These are phyloP conservation scores for Stagonosporopsis vannaccii DNA, from an alignment of 2,329 filamentous ascomycete species.

Conservation along the genomic window DNA sequence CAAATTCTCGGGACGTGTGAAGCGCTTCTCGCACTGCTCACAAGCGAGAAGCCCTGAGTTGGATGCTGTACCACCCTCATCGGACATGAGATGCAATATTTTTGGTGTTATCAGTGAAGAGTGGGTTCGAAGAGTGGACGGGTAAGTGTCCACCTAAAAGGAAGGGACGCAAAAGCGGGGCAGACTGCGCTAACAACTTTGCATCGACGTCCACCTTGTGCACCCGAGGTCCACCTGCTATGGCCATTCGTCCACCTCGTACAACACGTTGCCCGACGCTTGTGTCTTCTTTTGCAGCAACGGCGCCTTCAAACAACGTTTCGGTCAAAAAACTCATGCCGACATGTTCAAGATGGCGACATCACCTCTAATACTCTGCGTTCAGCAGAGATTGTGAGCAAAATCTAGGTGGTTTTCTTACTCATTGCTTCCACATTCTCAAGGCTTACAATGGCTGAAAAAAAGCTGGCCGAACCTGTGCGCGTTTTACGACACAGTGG, in stretches of 20 bases:
- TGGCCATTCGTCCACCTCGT: constrained; percentile 1
- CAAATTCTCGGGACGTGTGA: constrained; percentile 16
- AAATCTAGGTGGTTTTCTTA: background rate
- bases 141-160: background rate
- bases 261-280: background rate
- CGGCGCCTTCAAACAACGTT: no score
- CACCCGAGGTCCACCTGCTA: no score
- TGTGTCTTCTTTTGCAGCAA: background rate
- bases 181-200: background rate
- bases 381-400: no score
- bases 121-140: background rate
- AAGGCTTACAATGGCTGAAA: background rate
- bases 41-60: background rate
- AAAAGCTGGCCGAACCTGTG: background rate
- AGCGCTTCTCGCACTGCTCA: constrained; percentile 8
- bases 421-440: background rate
- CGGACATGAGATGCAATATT: background rate
- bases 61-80: background rate
- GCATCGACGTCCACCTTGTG: background rate
- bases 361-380: background rate
- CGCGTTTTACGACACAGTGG: constrained; percentile 2
- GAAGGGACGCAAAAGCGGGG: background rate
- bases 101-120: background rate
- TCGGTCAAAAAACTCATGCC: background rate
- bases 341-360: background rate